Evolutionary conservation across 768 basidiomycete species (phyloP), one percentile per base, ranked within the genome.

Genomic region (Trametes cubensis): DNA sequence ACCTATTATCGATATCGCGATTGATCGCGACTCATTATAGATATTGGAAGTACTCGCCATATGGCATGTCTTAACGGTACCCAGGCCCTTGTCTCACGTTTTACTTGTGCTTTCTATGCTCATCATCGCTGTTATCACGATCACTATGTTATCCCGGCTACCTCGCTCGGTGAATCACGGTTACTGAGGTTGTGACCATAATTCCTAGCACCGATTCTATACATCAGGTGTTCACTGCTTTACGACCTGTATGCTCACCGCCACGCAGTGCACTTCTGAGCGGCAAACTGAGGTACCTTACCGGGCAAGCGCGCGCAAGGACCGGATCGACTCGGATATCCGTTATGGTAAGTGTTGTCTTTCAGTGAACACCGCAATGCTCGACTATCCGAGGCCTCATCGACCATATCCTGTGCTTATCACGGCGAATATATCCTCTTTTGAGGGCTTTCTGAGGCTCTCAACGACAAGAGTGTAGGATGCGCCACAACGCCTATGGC

Each of bases 21-120:
- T 10, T 34, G 10, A 34, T 10, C 34, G 34, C 34, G 5, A 11
- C 5, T 10, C 34, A 11, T 11, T 4, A 34, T 54, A 78, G 76
- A 13, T 78, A 78, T 59, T 77, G 76, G 77, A 76, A 77, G 62
- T 77, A 76, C 40, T 67, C 74, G 10, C 75, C 75, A 11, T 76
- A 76, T 53, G 26, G 70, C 6, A 65, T 74, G 66, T 71, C 74
- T 26, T 74, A 62, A 34, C 10, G 51, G 18, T 20, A 15, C 8
- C 23, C 45, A 13, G n/a, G 7, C 11, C 45, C 15, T 23, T 21
- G 45, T 14, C 23, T 20, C 23, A 13, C 45, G 45, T 23, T 21
- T 20, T 46, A 6, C 20, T 4, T 13, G 2, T 46, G 20, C 10
- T 45, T 23, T 20, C 13, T 21, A 23, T 21, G 23, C n/a, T 46